Base-by-base conservation (phyloP, 2,329 filamentous ascomycete species). In the Botryotinia narcissicola region DNA sequence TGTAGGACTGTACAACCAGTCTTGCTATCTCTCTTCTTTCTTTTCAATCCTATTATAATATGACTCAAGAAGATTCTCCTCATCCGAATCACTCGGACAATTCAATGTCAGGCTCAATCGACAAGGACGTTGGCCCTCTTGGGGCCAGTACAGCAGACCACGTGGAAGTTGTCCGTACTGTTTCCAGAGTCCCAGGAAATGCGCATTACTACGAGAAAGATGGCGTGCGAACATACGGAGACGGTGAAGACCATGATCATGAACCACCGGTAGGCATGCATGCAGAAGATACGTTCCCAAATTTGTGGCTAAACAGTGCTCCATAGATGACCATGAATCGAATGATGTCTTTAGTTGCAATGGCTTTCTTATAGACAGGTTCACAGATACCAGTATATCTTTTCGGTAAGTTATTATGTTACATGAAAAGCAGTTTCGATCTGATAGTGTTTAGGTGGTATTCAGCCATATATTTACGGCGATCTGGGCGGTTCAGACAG, bases 361-460 rank as follows among this genome's bases (percentile, higher is more conserved):
- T 90, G 88, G 88, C 87, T 12, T 89, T 90, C 75, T 81, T 90
- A 42, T 90, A 87, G 88, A 88, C 87, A 72, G 88, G 87, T 44
- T 87, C 85, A 71, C 88, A 90, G 76, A 89, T 90, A 67, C 88
- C 88, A 1, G 83, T 90, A n/a, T 87, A 86, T 76, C 79, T 87
- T 7, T 86, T 86, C 74, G 85, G 85, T 83, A 42, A 16, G 57
- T 66, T 37, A 29, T 59, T 12, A 18, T 22, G 12, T 57, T 59
- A 8, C 18, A 1, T 46, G 35, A 25, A 42, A 46, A 22, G 32
- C 9, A 12, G n/a, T 22, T 10, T 51, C 54, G 25, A n/a, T 40
- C 73, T 74, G 25, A 75, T 54, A 22, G 63, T 64, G 76, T 44
- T 20, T 68, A 84, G 83, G 81, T 37, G 84, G 83, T 51, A 84